Conservation (phyloP, 106 monocot species). For the Phalaenopsis equestris region DNA sequence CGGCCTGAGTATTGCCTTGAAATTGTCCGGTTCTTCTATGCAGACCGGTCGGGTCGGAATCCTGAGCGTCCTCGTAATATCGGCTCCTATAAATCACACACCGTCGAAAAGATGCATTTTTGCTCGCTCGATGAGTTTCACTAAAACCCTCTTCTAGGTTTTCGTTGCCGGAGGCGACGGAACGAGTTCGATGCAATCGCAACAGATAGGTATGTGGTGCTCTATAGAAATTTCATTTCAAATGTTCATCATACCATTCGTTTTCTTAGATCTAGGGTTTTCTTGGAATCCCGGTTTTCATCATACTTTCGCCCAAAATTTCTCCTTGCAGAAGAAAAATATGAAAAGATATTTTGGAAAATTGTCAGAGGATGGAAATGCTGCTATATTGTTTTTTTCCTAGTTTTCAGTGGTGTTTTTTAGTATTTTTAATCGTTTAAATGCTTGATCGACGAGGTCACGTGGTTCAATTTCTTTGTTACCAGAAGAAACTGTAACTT, state of each 20-base stretch:
- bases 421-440: not conserved
- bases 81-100: no score
- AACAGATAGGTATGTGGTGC: no score
- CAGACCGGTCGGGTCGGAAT: no score
- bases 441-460: not conserved
- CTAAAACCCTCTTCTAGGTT: no score
- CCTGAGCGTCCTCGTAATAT: no score
- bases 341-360: not conserved
- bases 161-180: no score
- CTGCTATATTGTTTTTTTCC: not conserved
- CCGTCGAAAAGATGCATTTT: no score
- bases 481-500: not conserved
- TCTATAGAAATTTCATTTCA: not conserved
- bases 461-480: not conserved
- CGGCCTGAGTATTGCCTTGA: no score
- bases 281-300: not conserved
- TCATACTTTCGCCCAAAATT: not conserved
- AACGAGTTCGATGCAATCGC: no score
- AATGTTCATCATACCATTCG: not conserved
- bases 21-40: no score
- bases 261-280: not conserved
- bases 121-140: no score
- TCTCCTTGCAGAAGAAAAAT: not conserved
- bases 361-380: not conserved
- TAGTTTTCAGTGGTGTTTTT: not conserved